Percentiles rank a stretch among this genome's conserved stretches.
Conservation (phyloP, 805 yeast species). For the Candida ovalis region DNA sequence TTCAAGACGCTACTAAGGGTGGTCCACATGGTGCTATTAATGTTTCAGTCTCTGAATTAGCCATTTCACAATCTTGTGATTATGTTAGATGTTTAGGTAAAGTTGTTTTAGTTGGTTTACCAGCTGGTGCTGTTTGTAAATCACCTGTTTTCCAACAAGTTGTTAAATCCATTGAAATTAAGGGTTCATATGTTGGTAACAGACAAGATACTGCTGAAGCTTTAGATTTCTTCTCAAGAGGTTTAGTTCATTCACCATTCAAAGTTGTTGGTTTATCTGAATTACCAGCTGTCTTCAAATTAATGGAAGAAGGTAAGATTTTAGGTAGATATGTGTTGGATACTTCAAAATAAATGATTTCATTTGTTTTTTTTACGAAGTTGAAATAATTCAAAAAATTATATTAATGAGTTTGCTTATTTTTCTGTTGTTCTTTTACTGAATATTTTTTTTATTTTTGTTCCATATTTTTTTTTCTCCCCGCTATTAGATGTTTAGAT, state of each 20-base stretch:
- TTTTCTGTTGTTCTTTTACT: neutral
- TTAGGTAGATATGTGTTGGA: constrained; percentile 89
- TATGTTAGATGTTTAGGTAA: constrained; percentile 60
- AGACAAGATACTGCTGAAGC: constrained; percentile 83
- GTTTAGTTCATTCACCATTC: constrained; percentile 61
- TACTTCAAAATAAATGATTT: constrained; percentile 46
- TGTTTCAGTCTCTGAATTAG: constrained; percentile 53
- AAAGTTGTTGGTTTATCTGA: constrained; percentile 73
- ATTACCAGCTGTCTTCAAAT: constrained; percentile 62
- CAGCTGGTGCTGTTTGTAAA: constrained; percentile 71
- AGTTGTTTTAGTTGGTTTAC: constrained; percentile 65
- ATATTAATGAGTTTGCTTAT: no score
- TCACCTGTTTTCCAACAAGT: constrained; percentile 73
- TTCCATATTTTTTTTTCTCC: neutral
- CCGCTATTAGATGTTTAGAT: neutral
- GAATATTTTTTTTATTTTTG: neutral
- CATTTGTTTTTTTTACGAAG: neutral
- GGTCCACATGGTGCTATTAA: constrained; percentile 68
- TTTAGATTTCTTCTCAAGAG: constrained; percentile 64
- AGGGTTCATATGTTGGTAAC: constrained; percentile 87
- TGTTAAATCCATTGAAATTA: constrained; percentile 65
- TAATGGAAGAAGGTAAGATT: constrained; percentile 82
- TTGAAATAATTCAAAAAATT: no score
- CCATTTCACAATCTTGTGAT: constrained; percentile 52
- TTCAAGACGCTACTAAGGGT: constrained; percentile 42